phyloP scores from a whole-genome alignment of 495 filamentous ascomycete genomes.

The Filosporella fistucella region DNA sequence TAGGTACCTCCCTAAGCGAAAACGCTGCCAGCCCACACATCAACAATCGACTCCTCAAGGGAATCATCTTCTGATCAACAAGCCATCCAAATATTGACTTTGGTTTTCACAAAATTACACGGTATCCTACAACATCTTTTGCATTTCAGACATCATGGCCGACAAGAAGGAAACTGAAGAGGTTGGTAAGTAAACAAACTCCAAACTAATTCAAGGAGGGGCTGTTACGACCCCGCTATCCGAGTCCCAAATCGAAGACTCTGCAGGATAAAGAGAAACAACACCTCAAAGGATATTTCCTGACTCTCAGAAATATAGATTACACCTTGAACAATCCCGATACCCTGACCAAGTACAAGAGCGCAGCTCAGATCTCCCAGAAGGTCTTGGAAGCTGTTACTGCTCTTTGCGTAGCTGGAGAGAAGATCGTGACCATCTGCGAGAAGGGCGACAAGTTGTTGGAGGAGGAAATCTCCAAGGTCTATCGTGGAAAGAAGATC shows the following conservation, averaged over 20 bases:
- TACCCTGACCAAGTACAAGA: conserved; percentile 98
- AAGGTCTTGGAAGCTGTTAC: conserved; percentile 85
- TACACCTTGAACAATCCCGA: conserved; percentile 95
- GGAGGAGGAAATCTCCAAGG: conserved; percentile 88
- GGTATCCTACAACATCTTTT: no score
- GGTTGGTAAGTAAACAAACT: conserved; percentile 32
- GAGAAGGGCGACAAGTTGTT: conserved; percentile 93
- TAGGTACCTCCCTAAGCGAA: no score
- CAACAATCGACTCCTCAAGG: no score
- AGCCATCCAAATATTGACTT: no score
- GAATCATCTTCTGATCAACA: no score
- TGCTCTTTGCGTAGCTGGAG: conserved; percentile 77
- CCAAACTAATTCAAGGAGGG: conserved; percentile 11
- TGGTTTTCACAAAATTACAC: no score
- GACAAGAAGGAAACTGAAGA: conserved; percentile 31
- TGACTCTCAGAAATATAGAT: conserved; percentile 48
- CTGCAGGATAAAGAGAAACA: background rate
- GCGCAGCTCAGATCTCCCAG: conserved; percentile 88
- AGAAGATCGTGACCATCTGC: conserved; percentile 89
- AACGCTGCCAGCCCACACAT: no score
- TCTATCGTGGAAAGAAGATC: conserved; percentile 98
- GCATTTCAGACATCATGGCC: conserved; percentile 19
- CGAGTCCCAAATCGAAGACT: conserved; percentile 1
- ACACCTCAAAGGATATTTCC: background rate
- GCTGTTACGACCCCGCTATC: conserved; percentile 23